A percentile compares a stretch with the other conserved stretches of the same genome.
Evolutionary conservation across 23 red algal species (phyloP).

Genomic region (Gracilaria gracilis): DNA sequence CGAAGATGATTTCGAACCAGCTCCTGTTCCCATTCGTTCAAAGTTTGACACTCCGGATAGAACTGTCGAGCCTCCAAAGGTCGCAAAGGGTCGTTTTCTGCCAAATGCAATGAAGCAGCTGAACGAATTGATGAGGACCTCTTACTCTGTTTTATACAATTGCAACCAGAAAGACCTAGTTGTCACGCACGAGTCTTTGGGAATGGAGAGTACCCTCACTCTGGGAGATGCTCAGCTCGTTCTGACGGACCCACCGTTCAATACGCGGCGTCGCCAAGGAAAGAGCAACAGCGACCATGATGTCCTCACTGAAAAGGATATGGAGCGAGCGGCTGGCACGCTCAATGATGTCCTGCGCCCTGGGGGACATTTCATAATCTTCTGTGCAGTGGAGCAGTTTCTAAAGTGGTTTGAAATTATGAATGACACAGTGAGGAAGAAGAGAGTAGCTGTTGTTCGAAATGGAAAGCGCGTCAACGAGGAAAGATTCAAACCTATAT

Average conservation of each 20-base stretch:
- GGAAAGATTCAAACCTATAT: not conserved
- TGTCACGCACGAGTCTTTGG: not conserved
- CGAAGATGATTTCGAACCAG: not conserved
- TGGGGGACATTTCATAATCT: not conserved
- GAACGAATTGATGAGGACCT: not conserved
- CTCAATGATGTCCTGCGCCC: not conserved
- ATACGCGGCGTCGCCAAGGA: not conserved
- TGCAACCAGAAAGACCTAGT: not conserved
- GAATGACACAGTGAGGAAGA: not conserved
- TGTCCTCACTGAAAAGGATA: not conserved
- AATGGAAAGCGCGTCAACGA: not conserved
- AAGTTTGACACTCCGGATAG: not conserved
- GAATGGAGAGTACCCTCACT: not conserved
- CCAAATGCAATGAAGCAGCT: not conserved
- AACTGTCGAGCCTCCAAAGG: not conserved
- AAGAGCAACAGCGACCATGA: not conserved
- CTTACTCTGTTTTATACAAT: not conserved
- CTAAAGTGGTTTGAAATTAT: not conserved
- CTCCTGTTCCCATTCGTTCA: not conserved
- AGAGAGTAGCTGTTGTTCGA: not conserved
- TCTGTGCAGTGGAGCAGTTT: not conserved
- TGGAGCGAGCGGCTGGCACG: not conserved
- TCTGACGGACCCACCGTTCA: not conserved
- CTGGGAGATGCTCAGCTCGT: not conserved
- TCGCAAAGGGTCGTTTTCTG: not conserved